phyloP scores from a whole-genome alignment of 441 rosid species.

The Jatropha multifida region DNA sequence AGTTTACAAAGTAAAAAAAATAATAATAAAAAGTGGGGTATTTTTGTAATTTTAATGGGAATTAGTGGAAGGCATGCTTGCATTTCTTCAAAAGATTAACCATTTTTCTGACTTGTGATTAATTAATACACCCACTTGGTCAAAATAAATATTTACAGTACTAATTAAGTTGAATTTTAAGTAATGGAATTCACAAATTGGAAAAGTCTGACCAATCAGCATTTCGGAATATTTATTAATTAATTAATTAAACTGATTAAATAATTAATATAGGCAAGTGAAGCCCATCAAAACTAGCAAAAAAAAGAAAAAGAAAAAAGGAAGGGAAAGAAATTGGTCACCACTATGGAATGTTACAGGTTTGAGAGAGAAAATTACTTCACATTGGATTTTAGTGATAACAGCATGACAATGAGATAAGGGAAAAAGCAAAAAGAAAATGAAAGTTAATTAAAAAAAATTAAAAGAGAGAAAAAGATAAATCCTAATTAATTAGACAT shows the following conservation, averaged over 20 bases:
- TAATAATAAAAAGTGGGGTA: neutral
- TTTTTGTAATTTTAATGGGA: too few species aligned
- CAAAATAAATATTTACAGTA: neutral
- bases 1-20: neutral
- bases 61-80: slow-evolving; percentile 12
- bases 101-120: neutral
- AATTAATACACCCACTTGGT: slow-evolving; percentile 14
- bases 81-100: neutral
- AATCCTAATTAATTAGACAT: neutral
- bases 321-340: slow-evolving; percentile 15
- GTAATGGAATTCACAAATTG: neutral
- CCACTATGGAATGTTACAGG: slow-evolving; percentile 27
- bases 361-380: slow-evolving; percentile 10
- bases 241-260: slow-evolving; percentile 12
- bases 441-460: neutral
- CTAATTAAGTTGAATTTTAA: neutral
- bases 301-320: neutral
- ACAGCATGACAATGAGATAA: slow-evolving; percentile 24
- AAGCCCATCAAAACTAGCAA: slow-evolving; percentile 28
- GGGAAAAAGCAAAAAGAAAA: neutral
- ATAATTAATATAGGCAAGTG: neutral
- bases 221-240: slow-evolving; percentile 9
- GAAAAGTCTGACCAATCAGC: slow-evolving; percentile 5
- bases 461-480: slow-evolving; percentile 7
- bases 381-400: slow-evolving; percentile 19